Percentiles rank a stretch among this genome's conserved stretches.
Conservation (phyloP, 1,284 basidiomycete genomes). For the Erythrobasidium hasegawianum region DNA sequence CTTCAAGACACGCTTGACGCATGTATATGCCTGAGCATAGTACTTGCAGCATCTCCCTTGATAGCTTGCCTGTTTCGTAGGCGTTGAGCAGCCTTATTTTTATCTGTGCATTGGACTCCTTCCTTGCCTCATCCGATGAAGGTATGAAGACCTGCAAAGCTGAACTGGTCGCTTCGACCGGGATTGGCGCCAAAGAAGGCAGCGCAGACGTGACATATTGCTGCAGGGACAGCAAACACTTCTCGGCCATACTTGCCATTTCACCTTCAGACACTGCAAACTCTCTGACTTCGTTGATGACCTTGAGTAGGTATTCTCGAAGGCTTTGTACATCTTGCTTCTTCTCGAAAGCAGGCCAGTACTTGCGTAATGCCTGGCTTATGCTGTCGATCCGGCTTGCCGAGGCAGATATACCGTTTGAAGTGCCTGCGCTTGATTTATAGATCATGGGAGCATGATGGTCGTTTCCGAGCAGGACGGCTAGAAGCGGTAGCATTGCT, state of each 20-base stretch:
- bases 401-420: neutral
- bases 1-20: constrained; percentile 9
- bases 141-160: neutral
- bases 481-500: constrained; percentile 10
- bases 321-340: neutral
- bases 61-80: constrained; percentile 18
- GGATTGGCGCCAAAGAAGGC: neutral
- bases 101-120: neutral
- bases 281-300: constrained; percentile 24
- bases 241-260: constrained; percentile 10
- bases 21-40: constrained; percentile 1
- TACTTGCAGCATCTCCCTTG: constrained; percentile 8
- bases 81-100: constrained; percentile 24
- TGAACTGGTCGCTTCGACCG: neutral
- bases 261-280: constrained; percentile 21
- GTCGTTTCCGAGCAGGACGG: constrained; percentile 26
- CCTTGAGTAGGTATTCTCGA: neutral
- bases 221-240: neutral
- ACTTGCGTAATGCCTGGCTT: neutral
- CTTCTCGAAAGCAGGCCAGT: neutral
- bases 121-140: neutral
- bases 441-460: constrained; percentile 27
- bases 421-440: neutral
- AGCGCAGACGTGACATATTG: constrained; percentile 1
- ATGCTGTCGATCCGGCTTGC: neutral